These are phyloP conservation scores for Elsinoe perseae DNA, from an alignment of 2,329 filamentous ascomycete genomes.

Conservation along the genomic window DNA sequence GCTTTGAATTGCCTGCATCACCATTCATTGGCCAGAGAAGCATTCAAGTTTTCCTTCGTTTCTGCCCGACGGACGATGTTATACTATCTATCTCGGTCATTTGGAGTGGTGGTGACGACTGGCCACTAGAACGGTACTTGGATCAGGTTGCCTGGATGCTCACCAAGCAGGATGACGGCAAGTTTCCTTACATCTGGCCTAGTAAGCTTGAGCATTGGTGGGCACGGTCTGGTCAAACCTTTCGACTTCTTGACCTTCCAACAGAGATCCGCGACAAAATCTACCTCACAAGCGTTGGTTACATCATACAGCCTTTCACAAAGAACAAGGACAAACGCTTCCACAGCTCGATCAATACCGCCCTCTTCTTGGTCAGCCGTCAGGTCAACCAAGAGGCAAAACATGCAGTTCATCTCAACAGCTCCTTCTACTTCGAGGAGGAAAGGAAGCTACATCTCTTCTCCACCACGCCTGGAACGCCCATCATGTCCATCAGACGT, in stretches of 20 bases:
- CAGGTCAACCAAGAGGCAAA: neutral
- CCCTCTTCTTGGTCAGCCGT: neutral
- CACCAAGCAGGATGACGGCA: neutral
- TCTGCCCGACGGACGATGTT: too few species aligned
- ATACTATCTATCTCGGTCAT: too few species aligned
- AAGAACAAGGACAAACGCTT: neutral
- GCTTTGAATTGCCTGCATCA: too few species aligned
- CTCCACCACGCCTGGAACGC: neutral
- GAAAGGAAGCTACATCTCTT: neutral
- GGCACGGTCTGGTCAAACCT: slow-evolving; percentile 15
- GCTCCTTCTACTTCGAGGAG: slow-evolving; percentile 3
- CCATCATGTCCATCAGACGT: slow-evolving; percentile 3
- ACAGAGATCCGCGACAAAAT: slow-evolving; percentile 17
- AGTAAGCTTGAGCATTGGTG: slow-evolving; percentile 15
- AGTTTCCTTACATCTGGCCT: neutral
- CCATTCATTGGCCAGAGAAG: too few species aligned
- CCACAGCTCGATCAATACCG: neutral
- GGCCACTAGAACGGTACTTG: neutral
- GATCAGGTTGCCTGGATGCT: neutral
- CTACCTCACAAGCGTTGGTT: slow-evolving; percentile 12
- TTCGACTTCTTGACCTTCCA: slow-evolving; percentile 17
- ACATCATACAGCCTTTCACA: slow-evolving; percentile 4
- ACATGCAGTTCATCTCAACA: neutral
- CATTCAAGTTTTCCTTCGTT: too few species aligned
- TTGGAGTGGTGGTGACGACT: too few species aligned